These are phyloP conservation scores for Hordeum pubiflorum DNA, from an alignment of 202 grass and related monocot species.

Conservation along the genomic window DNA sequence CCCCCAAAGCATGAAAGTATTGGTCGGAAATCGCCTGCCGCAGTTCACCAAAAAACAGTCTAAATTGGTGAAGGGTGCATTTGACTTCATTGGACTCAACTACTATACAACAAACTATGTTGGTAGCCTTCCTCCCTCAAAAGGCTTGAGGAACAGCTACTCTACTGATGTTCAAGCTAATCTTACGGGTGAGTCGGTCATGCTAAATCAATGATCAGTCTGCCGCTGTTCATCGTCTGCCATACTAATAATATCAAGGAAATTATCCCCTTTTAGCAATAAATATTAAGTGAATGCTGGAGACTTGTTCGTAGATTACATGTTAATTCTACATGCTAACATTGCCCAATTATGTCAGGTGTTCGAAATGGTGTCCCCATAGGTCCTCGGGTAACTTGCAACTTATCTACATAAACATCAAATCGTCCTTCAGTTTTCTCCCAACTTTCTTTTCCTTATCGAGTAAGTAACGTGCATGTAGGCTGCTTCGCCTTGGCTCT, in stretches of 20 bases:
- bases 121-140: slow-evolving; percentile 3
- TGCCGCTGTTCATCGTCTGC: neutral
- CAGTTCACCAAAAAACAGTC: slow-evolving; percentile 37
- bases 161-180: slow-evolving; percentile 33
- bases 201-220: neutral
- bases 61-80: slow-evolving; percentile 42
- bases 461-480: no score
- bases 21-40: slow-evolving; percentile 42
- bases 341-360: neutral
- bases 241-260: no score
- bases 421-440: no score
- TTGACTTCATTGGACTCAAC: slow-evolving; percentile 67
- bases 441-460: no score
- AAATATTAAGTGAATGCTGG: no score
- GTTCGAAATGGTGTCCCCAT: no score
- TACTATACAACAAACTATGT: slow-evolving; percentile 57
- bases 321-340: neutral
- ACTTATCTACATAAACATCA: no score
- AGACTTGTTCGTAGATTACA: no score
- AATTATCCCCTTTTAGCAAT: no score
- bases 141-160: slow-evolving; percentile 32
- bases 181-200: slow-evolving; percentile 25
- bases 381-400: no score
- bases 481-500: no score
- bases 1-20: slow-evolving; percentile 38